Evolutionary conservation across 192 early-diverging fungal genomes (phyloP).

Genomic region (Backusella circina): DNA sequence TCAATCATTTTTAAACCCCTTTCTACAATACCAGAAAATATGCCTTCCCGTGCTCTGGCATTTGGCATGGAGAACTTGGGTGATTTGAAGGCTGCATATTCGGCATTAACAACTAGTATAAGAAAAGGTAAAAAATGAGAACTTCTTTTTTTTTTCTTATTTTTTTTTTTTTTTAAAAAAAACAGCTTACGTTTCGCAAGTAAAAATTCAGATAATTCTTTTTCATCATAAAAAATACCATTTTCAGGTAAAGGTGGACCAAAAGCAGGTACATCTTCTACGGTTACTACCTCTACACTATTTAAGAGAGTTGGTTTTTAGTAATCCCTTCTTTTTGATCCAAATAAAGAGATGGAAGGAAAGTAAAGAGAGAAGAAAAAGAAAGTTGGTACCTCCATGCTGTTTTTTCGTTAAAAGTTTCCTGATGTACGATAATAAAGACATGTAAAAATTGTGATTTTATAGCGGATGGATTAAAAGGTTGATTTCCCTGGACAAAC

Average conservation of each 20-base stretch:
- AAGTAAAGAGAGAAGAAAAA: neutral
- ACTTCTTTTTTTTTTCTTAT: neutral
- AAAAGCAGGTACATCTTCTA: slow-evolving; percentile 50
- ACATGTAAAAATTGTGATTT: slow-evolving; percentile 58
- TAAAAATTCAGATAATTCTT: slow-evolving; percentile 36
- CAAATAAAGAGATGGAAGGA: neutral
- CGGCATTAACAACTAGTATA: slow-evolving; percentile 50
- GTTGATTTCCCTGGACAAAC: slow-evolving; percentile 50
- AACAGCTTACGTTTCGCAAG: slow-evolving; percentile 32
- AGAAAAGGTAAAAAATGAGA: slow-evolving; percentile 20
- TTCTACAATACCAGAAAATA: slow-evolving; percentile 41
- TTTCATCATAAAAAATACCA: slow-evolving; percentile 37
- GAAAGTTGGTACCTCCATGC: slow-evolving; percentile 25
- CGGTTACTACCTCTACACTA: slow-evolving; percentile 31
- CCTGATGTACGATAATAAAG: slow-evolving; percentile 49
- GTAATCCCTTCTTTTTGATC: neutral
- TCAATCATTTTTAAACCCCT: slow-evolving; percentile 30
- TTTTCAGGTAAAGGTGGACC: slow-evolving; percentile 47
- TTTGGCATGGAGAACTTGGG: slow-evolving; percentile 45
- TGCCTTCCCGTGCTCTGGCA: slow-evolving; percentile 46
- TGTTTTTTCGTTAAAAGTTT: slow-evolving; percentile 7
- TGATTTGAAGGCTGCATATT: slow-evolving; percentile 53
- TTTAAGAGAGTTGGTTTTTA: neutral
- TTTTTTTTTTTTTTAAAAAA: neutral
- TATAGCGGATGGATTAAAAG: slow-evolving; percentile 51